Base-by-base conservation (phyloP, 805 yeast genomes). In the Kuraishia capsulata region DNA sequence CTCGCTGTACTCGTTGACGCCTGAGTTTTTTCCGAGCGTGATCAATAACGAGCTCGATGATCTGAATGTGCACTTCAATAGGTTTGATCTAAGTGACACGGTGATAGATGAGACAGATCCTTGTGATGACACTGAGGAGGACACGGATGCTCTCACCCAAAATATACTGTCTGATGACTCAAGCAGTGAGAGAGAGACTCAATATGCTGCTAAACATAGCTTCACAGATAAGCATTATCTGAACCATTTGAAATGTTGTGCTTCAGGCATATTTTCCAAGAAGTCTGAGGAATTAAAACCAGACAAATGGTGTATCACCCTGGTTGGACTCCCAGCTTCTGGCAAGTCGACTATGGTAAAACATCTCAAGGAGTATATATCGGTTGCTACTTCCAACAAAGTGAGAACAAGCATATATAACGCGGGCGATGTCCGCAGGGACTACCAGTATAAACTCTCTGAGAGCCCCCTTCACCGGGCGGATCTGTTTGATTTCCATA, bases 301-400 rank as follows among this genome's bases (percentile, higher is more conserved):
- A 50, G 51, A 33, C 24, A 59, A 59, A 37, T 56, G 56, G 56
- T 49, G 54, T 6, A 47, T 59, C 5, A 53, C 61, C 30, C 39
- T 59, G 30, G 97, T 92, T 4, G 98, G 98, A 0, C 57, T 82
- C 11, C 97, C 97, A 0, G 97, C 97, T 0, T 71, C 96, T 37
- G 98, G 98, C 3, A 90, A 90, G 59, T 84, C 95, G 3, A 54
- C 62, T 1, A 51, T 58, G 31, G 51, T 56, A 1, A 44, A 39
- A 16, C 58, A 59, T 25, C 45, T 59, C 11, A 45, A 43, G 31
- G 42, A 52, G 17, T 57, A 47, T 35, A 42, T 56, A 2, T 34
- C 42, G 8, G 35, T 36, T 3, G 32, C 38, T 16, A 48, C 52
- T 5, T 37, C 40, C 20, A 38, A 30, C 6, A 38, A 41, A 17